Base-by-base conservation (phyloP, 2,329 filamentous ascomycete species). In the Penicillium polonicum region DNA sequence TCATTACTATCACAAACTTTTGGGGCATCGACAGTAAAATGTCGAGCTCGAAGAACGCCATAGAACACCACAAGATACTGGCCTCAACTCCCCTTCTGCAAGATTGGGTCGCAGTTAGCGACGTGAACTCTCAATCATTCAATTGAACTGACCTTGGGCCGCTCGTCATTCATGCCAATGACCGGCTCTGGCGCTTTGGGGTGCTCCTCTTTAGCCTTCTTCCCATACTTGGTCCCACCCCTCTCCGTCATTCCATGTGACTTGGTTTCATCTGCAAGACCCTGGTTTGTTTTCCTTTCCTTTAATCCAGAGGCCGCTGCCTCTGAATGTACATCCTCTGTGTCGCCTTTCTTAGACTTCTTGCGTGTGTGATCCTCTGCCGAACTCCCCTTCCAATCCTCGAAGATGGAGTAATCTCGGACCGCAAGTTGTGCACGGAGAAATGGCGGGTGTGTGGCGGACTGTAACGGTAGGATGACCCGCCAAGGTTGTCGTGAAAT, bases 81-180 rank as follows among this genome's bases (percentile, higher is more conserved):
- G 6, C 3, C 49, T 67, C 59, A 71, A 45, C 58, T 10, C 13
- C 68, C 68, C 50, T 72, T 72, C 70, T 72, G 46, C 54, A 53
- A 49, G 2, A 44, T 43, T 9, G 44, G 49, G 56, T 46, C 17
- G 27, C 7, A 59, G 56, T 65, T 33, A 66, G 57, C 49, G 55
- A 51, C 29, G 17, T 33, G 44, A 36, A 52, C 2, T 8, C 12
- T 7, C 5, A 17, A 43, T 35, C 45, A 51, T 23, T 5, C 36
- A 13, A 13, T 10, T 27, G 9, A 38, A 71, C 74, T 72, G 63
- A 80, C 79, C 65, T 70, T 62, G 2, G 76, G 78, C 60, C 78
- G 78, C 65, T 82, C 80, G 67, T 82, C 80, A 62, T 80, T 79
- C 78, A 82, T 82, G n/a, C 81, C 80, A 65, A 82, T 77, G 13